A percentile compares a stretch with the other conserved stretches of the same genome.
Evolutionary conservation across 2,329 filamentous ascomycete genomes (phyloP).

Genomic region (Cladosporium austrohemisphaericum): DNA sequence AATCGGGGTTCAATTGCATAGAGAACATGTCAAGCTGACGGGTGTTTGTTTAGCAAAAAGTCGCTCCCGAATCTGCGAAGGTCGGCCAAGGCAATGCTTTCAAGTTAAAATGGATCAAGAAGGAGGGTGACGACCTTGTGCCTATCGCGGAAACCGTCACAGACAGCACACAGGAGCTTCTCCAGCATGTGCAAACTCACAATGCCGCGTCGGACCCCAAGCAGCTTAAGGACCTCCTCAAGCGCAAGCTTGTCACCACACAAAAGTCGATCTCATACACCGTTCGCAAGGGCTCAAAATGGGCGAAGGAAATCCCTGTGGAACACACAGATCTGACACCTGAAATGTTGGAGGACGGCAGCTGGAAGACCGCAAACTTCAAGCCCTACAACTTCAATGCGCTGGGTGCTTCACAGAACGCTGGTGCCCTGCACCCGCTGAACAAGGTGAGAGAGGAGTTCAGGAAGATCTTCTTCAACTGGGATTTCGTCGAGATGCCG

Average conservation of each 20-base stretch:
- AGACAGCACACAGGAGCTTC: slow-evolving; percentile 72
- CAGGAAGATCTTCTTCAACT: slow-evolving; percentile 97
- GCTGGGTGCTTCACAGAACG: slow-evolving; percentile 56
- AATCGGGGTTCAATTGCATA: neutral
- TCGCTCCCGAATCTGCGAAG: slow-evolving; percentile 73
- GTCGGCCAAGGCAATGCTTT: slow-evolving; percentile 95
- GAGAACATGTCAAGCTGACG: slow-evolving; percentile 1
- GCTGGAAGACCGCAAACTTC: slow-evolving; percentile 90
- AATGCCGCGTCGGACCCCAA: slow-evolving; percentile 70
- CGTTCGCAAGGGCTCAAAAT: slow-evolving; percentile 81
- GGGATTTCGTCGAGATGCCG: slow-evolving; percentile 98
- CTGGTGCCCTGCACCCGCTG: slow-evolving; percentile 53
- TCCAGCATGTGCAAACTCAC: slow-evolving; percentile 68
- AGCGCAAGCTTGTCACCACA: slow-evolving; percentile 81
- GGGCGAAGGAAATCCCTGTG: slow-evolving; percentile 80
- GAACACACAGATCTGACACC: slow-evolving; percentile 93
- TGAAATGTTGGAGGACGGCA: slow-evolving; percentile 82
- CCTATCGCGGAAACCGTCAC: slow-evolving; percentile 66
- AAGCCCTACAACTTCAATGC: slow-evolving; percentile 80
- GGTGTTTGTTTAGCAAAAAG: slow-evolving; percentile 45
- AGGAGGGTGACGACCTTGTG: slow-evolving; percentile 54
- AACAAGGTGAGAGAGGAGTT: slow-evolving; percentile 97
- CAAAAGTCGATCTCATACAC: slow-evolving; percentile 84
- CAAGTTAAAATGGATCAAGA: slow-evolving; percentile 67
- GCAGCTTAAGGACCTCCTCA: slow-evolving; percentile 75